Conservation (phyloP, 768 basidiomycete genomes). For the Trametes elegans region DNA sequence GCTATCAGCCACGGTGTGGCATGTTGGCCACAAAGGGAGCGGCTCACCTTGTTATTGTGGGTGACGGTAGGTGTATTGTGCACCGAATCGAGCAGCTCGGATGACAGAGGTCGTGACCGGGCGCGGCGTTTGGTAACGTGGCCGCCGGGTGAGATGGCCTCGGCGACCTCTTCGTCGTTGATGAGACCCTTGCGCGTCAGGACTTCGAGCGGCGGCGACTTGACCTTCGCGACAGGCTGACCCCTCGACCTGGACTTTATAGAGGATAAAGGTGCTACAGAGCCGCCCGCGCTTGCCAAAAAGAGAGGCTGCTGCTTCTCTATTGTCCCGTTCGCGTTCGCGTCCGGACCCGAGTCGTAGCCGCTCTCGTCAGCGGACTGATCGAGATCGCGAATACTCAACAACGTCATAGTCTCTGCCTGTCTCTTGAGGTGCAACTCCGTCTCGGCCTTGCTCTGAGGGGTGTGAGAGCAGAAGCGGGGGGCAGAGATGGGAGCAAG, state of each 20-base stretch:
- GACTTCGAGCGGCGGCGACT: constrained; percentile 22
- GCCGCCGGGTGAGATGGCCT: constrained; percentile 65
- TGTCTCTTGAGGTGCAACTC: constrained; percentile 48
- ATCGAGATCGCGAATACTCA: constrained; percentile 58
- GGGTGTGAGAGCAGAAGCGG: constrained; percentile 46
- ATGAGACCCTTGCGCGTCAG: constrained; percentile 14
- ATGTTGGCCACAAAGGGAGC: constrained; percentile 8
- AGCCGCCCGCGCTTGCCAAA: constrained; percentile 11
- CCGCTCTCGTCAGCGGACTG: constrained; percentile 46
- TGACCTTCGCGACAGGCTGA: constrained; percentile 8
- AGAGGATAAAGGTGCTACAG: constrained; percentile 16
- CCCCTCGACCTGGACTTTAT: constrained; percentile 11
- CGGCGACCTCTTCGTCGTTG: constrained; percentile 29
- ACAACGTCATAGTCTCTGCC: constrained; percentile 61
- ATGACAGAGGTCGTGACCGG: constrained; percentile 67
- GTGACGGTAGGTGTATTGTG: constrained; percentile 33
- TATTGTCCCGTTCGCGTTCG: constrained; percentile 21
- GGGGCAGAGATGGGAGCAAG: constrained; percentile 56
- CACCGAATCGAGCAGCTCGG: constrained; percentile 56
- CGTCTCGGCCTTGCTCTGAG: constrained; percentile 54
- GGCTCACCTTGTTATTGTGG: constrained; percentile 23
- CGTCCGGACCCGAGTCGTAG: constrained; percentile 48
- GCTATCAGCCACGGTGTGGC: constrained; percentile 14
- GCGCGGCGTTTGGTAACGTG: constrained; percentile 76
- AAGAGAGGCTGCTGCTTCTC: constrained; percentile 13